Evolutionary conservation across 441 rosid genomes (phyloP).

Genomic region (Populus hybrid): DNA sequence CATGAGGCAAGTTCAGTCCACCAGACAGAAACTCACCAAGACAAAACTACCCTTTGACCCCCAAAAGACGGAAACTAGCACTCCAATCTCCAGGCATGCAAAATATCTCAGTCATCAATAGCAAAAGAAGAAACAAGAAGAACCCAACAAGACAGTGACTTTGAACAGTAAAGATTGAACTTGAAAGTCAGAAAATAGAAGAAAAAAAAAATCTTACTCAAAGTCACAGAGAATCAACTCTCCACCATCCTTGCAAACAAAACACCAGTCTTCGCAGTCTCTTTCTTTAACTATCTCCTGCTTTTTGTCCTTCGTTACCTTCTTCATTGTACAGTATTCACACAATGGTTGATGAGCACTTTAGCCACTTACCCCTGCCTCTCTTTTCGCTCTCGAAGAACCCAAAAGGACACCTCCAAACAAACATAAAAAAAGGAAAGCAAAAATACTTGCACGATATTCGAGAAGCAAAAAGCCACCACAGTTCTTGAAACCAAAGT

Average conservation of each 20-base stretch:
- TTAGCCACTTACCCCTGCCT: neutral
- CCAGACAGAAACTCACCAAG: neutral
- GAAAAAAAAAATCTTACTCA: slow-evolving; percentile 18
- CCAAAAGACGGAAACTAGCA: neutral
- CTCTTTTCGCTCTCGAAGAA: neutral
- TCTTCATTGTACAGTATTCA: neutral
- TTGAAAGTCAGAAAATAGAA: neutral
- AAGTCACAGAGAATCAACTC: slow-evolving; percentile 43
- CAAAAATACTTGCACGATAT: neutral
- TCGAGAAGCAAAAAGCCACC: neutral
- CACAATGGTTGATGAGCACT: neutral
- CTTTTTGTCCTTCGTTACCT: slow-evolving; percentile 2
- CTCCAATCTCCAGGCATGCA: neutral
- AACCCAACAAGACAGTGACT: neutral
- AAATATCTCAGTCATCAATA: neutral
- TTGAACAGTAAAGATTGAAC: neutral
- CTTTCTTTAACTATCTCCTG: slow-evolving; percentile 13
- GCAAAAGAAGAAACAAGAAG: neutral
- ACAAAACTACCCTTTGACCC: neutral
- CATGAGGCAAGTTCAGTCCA: neutral
- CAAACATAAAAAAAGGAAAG: neutral
- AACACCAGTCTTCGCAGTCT: slow-evolving; percentile 47
- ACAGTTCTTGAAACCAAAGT: neutral
- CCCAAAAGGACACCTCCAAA: neutral
- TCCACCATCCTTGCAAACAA: slow-evolving; percentile 54